Conservation (phyloP, 2,329 filamentous ascomycete species). For the Thelonectria olida region DNA sequence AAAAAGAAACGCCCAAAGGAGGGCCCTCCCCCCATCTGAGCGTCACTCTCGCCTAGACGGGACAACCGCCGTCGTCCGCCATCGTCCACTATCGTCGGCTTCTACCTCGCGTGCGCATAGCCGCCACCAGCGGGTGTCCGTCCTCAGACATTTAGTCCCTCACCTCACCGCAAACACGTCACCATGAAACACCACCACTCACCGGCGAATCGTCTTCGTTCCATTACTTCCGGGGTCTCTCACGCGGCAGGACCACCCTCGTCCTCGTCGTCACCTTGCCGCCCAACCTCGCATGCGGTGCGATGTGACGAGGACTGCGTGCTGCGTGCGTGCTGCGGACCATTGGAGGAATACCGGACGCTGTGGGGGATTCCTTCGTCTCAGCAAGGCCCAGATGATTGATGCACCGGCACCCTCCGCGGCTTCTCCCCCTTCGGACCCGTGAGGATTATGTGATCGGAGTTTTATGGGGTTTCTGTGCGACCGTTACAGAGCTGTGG, state of each 20-base stretch:
- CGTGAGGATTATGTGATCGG: not conserved
- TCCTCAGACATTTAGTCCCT: conserved; percentile 25
- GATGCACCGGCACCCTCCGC: conserved; percentile 6
- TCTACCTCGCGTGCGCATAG: conserved; percentile 19
- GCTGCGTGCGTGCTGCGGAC: not conserved
- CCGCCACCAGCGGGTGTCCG: conserved; percentile 12
- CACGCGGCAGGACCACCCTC: not conserved
- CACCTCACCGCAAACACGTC: conserved; percentile 35
- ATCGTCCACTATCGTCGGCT: conserved; percentile 21
- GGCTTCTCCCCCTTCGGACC: not conserved
- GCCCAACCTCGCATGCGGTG: conserved; percentile 10
- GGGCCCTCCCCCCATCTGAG: conserved; percentile 9
- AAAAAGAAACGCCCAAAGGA: conserved; percentile 5
- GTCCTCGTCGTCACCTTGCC: not conserved
- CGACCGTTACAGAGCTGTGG: not conserved
- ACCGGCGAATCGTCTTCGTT: conserved; percentile 29
- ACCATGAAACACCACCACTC: conserved; percentile 35
- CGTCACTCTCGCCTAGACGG: conserved; percentile 7
- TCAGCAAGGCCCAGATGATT: not conserved
- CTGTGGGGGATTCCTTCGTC: conserved; percentile 1
- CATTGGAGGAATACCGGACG: not conserved
- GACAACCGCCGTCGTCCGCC: conserved; percentile 2
- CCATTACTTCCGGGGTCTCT: conserved; percentile 16
- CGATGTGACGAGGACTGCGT: conserved; percentile 14
- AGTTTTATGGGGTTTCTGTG: not conserved